These are phyloP conservation scores for Xylariaceae sp. DNA, from an alignment of 2,329 filamentous ascomycete species.

Conservation along the genomic window DNA sequence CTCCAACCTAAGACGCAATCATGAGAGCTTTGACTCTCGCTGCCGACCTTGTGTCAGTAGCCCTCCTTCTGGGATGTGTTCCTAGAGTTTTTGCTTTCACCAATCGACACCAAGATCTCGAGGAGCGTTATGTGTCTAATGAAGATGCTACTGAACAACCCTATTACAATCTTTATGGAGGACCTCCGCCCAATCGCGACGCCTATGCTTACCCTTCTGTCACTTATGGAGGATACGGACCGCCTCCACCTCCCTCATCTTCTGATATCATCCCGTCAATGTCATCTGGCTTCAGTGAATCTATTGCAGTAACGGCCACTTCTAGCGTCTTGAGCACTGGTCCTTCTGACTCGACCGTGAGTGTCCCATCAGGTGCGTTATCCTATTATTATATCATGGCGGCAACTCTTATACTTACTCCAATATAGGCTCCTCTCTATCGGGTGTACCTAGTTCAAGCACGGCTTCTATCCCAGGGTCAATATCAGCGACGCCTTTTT, in stretches of 20 bases:
- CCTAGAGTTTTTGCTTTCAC: constrained; percentile 28
- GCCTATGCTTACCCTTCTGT: constrained; percentile 37
- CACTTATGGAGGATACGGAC: constrained; percentile 40
- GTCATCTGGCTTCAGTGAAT: constrained; percentile 23
- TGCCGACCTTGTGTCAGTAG: constrained; percentile 44
- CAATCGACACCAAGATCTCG: constrained; percentile 1
- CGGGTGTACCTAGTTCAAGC: not conserved
- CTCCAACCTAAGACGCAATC: constrained; percentile 16
- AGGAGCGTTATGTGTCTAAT: constrained; percentile 10
- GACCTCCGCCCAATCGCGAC: constrained; percentile 30
- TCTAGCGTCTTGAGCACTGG: constrained; percentile 6
- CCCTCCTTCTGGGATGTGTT: constrained; percentile 38
- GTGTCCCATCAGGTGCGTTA: constrained; percentile 8
- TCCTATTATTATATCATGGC: too few species aligned
- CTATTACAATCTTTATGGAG: constrained; percentile 34
- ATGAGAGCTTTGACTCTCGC: constrained; percentile 48
- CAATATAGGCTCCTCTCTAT: constrained; percentile 8
- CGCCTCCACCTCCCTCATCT: constrained; percentile 32
- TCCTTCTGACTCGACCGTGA: not conserved
- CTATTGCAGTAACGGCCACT: constrained; percentile 11
- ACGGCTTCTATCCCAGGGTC: not conserved
- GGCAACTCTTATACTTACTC: constrained; percentile 8
- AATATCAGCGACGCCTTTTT: not conserved
- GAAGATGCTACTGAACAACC: constrained; percentile 18
- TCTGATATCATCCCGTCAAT: constrained; percentile 15